Percentiles rank a stretch among this genome's conserved stretches.
phyloP scores from a whole-genome alignment of 148 eudicot genomes.

The Fagopyrum homotropicum region DNA sequence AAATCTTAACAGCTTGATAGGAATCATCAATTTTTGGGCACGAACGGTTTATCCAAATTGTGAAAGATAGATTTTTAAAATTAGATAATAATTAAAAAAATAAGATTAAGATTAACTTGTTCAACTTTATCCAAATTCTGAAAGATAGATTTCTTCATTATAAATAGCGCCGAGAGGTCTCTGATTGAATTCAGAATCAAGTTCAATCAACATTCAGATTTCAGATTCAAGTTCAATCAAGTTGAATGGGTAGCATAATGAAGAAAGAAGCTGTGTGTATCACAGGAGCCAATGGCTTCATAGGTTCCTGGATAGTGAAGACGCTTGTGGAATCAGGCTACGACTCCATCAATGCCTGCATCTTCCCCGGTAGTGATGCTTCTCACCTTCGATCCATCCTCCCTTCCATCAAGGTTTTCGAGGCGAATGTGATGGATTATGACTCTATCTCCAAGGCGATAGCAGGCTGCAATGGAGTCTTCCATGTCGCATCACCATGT shows the following conservation, averaged over 20 bases:
- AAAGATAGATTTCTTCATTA: background rate
- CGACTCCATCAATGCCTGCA: constrained; percentile 56
- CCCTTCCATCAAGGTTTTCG: constrained; percentile 28
- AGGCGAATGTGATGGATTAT: constrained; percentile 55
- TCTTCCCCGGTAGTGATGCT: constrained; percentile 53
- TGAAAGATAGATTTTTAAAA: background rate
- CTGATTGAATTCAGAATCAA: too few species aligned
- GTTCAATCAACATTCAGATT: too few species aligned
- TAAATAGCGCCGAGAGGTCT: background rate
- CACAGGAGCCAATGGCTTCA: constrained; percentile 93
- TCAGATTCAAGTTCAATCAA: too few species aligned
- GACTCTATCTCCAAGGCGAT: constrained; percentile 40
- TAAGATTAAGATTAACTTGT: too few species aligned
- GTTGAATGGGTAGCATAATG: background rate
- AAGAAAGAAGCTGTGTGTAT: constrained; percentile 41
- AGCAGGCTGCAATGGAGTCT: constrained; percentile 51
- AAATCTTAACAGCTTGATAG: too few species aligned
- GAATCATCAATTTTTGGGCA: too few species aligned
- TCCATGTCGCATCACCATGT: constrained; percentile 96
- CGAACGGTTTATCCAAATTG: background rate
- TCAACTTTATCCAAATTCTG: background rate
- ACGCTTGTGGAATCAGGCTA: constrained; percentile 50
- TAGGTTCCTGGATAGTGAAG: constrained; percentile 56
- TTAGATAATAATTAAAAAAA: background rate
- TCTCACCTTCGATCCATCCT: constrained; percentile 47